A percentile compares a stretch with the other conserved stretches of the same genome.
Evolutionary conservation across 2,329 filamentous ascomycete species (phyloP).

Genomic region (Botrytis sinoallii): DNA sequence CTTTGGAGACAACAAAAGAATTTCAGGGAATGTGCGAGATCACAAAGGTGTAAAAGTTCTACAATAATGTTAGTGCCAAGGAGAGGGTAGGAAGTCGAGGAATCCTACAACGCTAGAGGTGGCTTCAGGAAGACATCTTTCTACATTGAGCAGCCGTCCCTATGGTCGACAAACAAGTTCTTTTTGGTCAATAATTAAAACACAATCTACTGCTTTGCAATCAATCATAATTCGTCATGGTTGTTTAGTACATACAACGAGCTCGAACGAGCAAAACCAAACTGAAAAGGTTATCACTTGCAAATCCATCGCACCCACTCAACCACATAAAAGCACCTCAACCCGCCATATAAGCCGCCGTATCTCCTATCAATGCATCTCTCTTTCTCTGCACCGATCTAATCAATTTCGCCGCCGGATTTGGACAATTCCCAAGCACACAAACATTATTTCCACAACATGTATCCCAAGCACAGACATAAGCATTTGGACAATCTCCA

Average conservation of each 20-base stretch:
- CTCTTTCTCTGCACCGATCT: not conserved
- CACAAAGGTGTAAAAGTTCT: not conserved
- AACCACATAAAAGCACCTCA: not conserved
- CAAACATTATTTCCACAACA: constrained; percentile 18
- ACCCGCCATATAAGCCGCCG: constrained; percentile 1
- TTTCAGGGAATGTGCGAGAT: not conserved
- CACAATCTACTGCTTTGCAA: not conserved
- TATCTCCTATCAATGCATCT: constrained; percentile 7
- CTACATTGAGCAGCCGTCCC: too few relatives aligned
- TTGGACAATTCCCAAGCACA: constrained; percentile 17
- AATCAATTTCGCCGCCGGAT: not conserved
- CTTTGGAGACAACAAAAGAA: not conserved
- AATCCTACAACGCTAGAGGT: too few relatives aligned
- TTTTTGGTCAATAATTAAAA: not conserved
- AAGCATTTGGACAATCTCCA: constrained; percentile 12
- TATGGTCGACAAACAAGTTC: not conserved
- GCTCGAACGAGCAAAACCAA: not conserved
- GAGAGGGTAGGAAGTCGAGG: not conserved
- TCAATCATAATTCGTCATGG: not conserved
- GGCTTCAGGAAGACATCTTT: too few relatives aligned
- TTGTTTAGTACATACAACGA: not conserved
- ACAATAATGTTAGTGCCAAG: not conserved
- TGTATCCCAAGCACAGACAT: constrained; percentile 17
- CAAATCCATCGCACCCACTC: not conserved
- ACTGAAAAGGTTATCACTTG: not conserved